These are phyloP conservation scores for Plasmodium vivax DNA, from an alignment of 169 alveolate species.

Conservation along the genomic window DNA sequence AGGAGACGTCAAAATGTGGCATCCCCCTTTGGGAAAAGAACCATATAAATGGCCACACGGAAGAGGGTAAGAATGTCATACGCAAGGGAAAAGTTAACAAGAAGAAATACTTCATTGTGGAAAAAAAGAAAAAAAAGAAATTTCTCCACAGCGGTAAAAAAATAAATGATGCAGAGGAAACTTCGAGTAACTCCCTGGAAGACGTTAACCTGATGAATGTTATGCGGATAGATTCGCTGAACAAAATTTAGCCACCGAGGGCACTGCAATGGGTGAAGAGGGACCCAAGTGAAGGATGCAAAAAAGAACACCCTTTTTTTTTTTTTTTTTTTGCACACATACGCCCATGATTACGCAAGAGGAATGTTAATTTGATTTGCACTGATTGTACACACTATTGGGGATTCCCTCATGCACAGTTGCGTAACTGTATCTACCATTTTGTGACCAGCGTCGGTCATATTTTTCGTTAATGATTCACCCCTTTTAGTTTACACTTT, in stretches of 20 bases:
- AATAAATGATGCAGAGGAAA: conserved; percentile 1
- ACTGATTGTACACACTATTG: not conserved
- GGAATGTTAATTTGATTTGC: not conserved
- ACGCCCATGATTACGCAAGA: not conserved
- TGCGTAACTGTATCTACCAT: not conserved
- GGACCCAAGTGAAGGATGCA: not conserved
- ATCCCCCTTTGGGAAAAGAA: not conserved
- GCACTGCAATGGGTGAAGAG: not conserved
- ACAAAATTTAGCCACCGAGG: not conserved
- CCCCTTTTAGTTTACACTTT: not conserved
- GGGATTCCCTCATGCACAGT: not conserved
- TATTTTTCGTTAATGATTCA: not conserved
- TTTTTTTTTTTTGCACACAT: no score
- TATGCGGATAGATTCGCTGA: conserved; percentile 60
- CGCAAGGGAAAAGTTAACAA: conserved; percentile 41
- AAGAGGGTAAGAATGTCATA: not conserved
- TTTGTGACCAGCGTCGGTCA: not conserved
- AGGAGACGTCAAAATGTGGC: not conserved
- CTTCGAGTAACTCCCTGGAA: conserved; percentile 58
- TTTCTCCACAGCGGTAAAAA: not conserved
- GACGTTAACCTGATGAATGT: conserved; percentile 43
- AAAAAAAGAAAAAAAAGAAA: conserved; percentile 53
- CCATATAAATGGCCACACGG: not conserved
- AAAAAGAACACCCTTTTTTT: not conserved
- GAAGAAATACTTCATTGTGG: conserved; percentile 33